Evolutionary conservation across 1,139 yeast species (phyloP).

Genomic region (Wickerhamiella infanticola): DNA sequence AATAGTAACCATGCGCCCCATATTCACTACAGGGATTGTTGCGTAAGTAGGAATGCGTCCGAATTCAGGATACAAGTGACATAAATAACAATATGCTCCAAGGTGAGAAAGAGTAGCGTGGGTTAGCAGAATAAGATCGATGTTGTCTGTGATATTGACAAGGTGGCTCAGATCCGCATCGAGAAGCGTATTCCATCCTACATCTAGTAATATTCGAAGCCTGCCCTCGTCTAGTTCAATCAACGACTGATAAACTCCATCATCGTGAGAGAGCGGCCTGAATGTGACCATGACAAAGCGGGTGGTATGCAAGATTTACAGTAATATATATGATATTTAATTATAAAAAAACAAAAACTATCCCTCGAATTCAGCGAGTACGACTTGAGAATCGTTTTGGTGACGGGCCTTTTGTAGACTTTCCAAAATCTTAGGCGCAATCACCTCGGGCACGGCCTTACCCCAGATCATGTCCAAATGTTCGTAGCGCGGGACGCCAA

Average conservation of each 20-base stretch:
- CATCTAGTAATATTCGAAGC: constrained; percentile 22
- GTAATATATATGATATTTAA: background rate
- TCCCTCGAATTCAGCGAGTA: background rate
- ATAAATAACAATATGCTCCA: constrained; percentile 64
- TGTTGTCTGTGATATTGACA: constrained; percentile 24
- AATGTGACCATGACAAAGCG: constrained; percentile 12
- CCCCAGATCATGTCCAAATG: constrained; percentile 92
- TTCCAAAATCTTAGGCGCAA: constrained; percentile 11
- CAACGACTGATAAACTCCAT: constrained; percentile 10
- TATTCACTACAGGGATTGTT: constrained; percentile 72
- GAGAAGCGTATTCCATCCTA: constrained; percentile 27
- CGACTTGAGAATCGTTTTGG: background rate
- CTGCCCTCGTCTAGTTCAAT: constrained; percentile 16
- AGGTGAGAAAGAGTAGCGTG: constrained; percentile 72
- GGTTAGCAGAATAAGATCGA: constrained; percentile 60
- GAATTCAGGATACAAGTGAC: constrained; percentile 49
- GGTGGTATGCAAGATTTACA: background rate
- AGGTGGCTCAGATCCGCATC: constrained; percentile 17
- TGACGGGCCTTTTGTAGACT: background rate
- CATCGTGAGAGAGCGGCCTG: constrained; percentile 10
- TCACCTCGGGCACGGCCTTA: constrained; percentile 31
- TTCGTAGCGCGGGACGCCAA: constrained; percentile 48
- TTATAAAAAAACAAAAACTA: background rate
- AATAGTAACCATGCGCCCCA: constrained; percentile 74
- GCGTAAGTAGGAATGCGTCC: constrained; percentile 64